phyloP scores from a whole-genome alignment of 768 basidiomycete species.

The Auriscalpium orientale region DNA sequence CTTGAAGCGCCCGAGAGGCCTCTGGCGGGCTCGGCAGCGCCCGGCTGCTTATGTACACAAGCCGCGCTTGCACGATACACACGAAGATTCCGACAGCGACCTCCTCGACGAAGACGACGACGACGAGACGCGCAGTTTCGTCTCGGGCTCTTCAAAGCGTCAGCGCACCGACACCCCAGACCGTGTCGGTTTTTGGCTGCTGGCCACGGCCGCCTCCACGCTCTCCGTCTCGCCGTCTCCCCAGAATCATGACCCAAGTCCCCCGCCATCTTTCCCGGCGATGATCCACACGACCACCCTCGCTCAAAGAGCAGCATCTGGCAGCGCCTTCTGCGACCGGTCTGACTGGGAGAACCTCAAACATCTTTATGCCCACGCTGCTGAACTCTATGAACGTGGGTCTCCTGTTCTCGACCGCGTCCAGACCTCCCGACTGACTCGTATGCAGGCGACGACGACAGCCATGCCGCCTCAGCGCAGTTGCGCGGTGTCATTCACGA shows the following conservation, averaged over 20 bases:
- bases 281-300: constrained; percentile 9
- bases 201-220: neutral
- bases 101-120: neutral
- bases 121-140: constrained; percentile 17
- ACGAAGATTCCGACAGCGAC: neutral
- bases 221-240: neutral
- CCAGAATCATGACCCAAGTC: neutral
- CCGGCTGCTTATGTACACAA: neutral
- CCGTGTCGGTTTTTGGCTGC: constrained; percentile 9
- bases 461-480: constrained; percentile 42
- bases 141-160: constrained; percentile 12
- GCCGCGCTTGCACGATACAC: neutral
- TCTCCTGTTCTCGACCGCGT: constrained; percentile 10
- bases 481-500: constrained; percentile 60
- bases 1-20: neutral
- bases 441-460: constrained; percentile 33
- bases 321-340: constrained; percentile 10
- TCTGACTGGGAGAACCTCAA: constrained; percentile 66
- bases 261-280: neutral
- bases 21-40: neutral
- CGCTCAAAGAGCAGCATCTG: constrained; percentile 1
- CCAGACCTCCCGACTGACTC: neutral
- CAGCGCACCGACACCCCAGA: constrained; percentile 21
- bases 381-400: constrained; percentile 53
- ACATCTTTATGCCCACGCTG: constrained; percentile 49